phyloP scores from a whole-genome alignment of 228 moss, liverwort and hornwort genomes.

The Sphagnum magellanicum region DNA sequence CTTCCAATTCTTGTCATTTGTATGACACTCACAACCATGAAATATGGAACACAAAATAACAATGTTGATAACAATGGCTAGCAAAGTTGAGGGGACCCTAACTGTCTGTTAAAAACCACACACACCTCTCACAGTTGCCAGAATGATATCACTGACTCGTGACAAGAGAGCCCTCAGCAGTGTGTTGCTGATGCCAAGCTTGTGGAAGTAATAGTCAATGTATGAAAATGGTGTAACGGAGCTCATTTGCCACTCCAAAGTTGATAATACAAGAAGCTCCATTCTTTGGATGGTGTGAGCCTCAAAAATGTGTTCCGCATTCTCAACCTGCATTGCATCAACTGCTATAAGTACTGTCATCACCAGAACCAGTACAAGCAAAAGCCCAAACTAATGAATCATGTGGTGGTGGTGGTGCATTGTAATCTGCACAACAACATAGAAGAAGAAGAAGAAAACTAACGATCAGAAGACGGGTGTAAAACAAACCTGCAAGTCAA shows the following conservation, averaged over 20 bases:
- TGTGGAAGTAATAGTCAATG: slow-evolving; percentile 44
- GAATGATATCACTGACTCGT: slow-evolving; percentile 38
- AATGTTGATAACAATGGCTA: background rate
- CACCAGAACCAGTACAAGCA: background rate
- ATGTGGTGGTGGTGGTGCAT: background rate
- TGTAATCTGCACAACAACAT: background rate
- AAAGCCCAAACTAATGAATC: background rate
- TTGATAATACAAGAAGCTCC: slow-evolving; percentile 47
- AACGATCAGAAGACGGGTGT: background rate
- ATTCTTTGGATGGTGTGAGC: slow-evolving; percentile 48
- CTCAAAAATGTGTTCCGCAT: slow-evolving; percentile 39
- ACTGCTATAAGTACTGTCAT: background rate
- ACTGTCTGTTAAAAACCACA: background rate
- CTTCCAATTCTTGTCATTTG: too few species aligned
- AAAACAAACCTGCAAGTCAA: slow-evolving; percentile 38
- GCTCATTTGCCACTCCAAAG: slow-evolving; percentile 54
- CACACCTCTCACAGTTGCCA: slow-evolving; percentile 41
- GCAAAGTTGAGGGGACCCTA: background rate
- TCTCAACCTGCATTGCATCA: slow-evolving; percentile 19
- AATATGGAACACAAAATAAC: background rate
- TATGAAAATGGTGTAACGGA: slow-evolving; percentile 50
- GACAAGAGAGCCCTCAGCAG: slow-evolving; percentile 31
- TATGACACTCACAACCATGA: background rate
- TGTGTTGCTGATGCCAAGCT: slow-evolving; percentile 39
- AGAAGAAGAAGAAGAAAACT: background rate